Evolutionary conservation across 208 protist species (phyloP), one percentile per base, ranked within the genome.

Genomic region (Wallacemonas sp.): DNA sequence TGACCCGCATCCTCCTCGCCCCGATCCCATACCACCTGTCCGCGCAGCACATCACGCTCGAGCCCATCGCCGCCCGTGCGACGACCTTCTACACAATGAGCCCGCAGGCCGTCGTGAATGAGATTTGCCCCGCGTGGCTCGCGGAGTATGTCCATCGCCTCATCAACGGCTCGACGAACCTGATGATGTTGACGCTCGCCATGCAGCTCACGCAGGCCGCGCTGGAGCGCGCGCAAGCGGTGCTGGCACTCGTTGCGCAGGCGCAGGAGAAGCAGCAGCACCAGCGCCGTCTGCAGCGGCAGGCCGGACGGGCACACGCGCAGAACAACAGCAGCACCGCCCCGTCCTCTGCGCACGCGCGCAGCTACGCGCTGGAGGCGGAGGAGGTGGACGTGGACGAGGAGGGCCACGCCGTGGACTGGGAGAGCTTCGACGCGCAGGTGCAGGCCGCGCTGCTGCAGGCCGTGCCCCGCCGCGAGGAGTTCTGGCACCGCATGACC

Each of bases 401-500:
- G 20, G 45, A 55, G 10, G 65, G 61, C 33, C 65, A 72, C 14
- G 45, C 39, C 5, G 71, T 78, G 44, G 79, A 83, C 31, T 90
- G 84, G 81, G 85, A 89, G 57, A 68, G 69, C 44, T 96, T 76
- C 64, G 82, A 92, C 62, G 84, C 85, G 18, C 76, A 88, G 46
- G 77, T 96, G 22, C 86, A 81, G 14, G 63, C 77, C 16, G 65
- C 84, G 41, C 70, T 96, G 2, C 67, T 86, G 20, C 74, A 77
- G 5, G 72, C 82, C 23, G 59, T 96, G 59, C 91, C 91, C 22
- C 72, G 82, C 36, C 84, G 86, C 42, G 87, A 96, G 70, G 91
- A 96, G 66, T 96, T 96, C 72, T 96, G 91, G 88, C 91, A 96
- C 57, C 88, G 91, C 61, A 86, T 94, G 80, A 94, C 91, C 3